Percentiles rank a stretch among this genome's conserved stretches.
These are phyloP conservation scores for Citrullus mucosospermus DNA, from an alignment of 306 rosid genomes.

Conservation along the genomic window DNA sequence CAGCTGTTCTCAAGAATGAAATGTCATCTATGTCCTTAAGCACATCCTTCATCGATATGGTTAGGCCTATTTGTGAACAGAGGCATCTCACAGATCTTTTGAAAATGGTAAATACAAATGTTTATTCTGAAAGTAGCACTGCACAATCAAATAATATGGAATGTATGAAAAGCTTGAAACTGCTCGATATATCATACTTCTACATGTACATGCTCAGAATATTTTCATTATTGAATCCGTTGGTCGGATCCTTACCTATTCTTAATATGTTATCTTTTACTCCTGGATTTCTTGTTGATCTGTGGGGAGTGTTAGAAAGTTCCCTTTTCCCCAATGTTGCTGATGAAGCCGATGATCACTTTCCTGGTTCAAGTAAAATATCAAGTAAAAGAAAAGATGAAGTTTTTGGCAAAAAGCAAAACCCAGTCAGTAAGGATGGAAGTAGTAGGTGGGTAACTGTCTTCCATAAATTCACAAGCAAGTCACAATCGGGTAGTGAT, in stretches of 20 bases:
- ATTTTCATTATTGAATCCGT: conserved; percentile 52
- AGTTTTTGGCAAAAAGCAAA: conserved; percentile 36
- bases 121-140: conserved; percentile 15
- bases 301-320: conserved; percentile 69
- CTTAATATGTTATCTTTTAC: conserved; percentile 91
- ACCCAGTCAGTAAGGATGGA: conserved; percentile 45
- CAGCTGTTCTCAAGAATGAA: conserved; percentile 25
- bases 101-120: conserved; percentile 27
- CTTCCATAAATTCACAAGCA: conserved; percentile 64
- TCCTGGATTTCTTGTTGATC: conserved; percentile 70
- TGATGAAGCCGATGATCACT: conserved; percentile 16
- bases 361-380: conserved; percentile 16
- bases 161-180: conserved; percentile 38
- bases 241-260: conserved; percentile 54
- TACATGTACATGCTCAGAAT: conserved; percentile 68
- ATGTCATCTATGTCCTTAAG: conserved; percentile 28
- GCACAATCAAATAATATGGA: conserved; percentile 23
- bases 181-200: conserved; percentile 56
- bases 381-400: conserved; percentile 24
- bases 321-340: conserved; percentile 39
- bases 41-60: conserved; percentile 46
- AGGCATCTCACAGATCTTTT: conserved; percentile 81
- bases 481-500: conserved; percentile 39
- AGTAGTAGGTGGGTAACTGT: conserved; percentile 61
- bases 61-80: conserved; percentile 79